These are phyloP conservation scores for Galium porrigens DNA, from an alignment of 305 asterid genomes.

Conservation along the genomic window DNA sequence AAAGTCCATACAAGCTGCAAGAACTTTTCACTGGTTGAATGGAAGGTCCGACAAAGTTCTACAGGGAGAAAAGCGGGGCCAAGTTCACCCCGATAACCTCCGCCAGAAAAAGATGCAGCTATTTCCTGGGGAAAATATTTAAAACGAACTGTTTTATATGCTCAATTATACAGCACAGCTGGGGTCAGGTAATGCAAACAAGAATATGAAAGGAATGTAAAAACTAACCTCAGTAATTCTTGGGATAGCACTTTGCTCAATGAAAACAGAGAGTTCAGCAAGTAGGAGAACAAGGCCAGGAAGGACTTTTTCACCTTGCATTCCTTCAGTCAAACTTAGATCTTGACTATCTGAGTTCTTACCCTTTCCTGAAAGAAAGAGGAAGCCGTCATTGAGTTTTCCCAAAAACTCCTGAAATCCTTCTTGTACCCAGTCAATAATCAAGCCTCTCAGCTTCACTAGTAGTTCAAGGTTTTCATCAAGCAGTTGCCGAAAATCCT, in stretches of 20 bases:
- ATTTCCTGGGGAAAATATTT: slow-evolving; percentile 43
- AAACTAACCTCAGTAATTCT: slow-evolving; percentile 62
- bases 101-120: slow-evolving; percentile 57
- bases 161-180: background rate
- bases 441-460: slow-evolving; percentile 50
- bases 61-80: slow-evolving; percentile 67
- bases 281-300: slow-evolving; percentile 82
- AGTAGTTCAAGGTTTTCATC: slow-evolving; percentile 51
- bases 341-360: slow-evolving; percentile 29
- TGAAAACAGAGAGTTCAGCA: slow-evolving; percentile 47
- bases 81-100: slow-evolving; percentile 44
- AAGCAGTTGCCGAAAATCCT: slow-evolving; percentile 67
- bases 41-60: slow-evolving; percentile 68
- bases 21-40: slow-evolving; percentile 58
- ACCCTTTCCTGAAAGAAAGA: slow-evolving; percentile 58
- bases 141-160: slow-evolving; percentile 12
- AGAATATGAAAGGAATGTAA: background rate
- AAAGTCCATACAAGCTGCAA: slow-evolving; percentile 58
- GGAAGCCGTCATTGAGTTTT: slow-evolving; percentile 53
- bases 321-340: slow-evolving; percentile 33
- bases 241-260: slow-evolving; percentile 67
- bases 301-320: slow-evolving; percentile 47
- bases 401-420: slow-evolving; percentile 81
- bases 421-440: slow-evolving; percentile 67
- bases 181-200: background rate